Conservation (phyloP, 176 grass and related monocot genomes). For the Triticum monococcum region DNA sequence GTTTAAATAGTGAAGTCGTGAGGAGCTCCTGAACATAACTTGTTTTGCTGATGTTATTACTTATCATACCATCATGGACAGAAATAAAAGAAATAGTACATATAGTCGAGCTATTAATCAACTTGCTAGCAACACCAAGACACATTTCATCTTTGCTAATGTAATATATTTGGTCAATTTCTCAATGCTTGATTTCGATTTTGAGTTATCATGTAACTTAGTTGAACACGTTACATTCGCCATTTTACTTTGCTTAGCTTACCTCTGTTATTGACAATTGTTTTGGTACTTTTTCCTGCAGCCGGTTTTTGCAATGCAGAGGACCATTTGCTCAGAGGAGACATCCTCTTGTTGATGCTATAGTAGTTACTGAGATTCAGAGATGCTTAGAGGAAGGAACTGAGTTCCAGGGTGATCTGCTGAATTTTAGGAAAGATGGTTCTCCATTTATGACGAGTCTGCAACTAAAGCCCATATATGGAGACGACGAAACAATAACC, state of each 20-base stretch:
- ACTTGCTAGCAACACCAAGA: background rate
- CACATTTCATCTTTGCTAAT: background rate
- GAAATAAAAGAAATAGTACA: background rate
- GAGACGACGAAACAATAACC: conserved; percentile 76
- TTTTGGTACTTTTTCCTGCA: conserved; percentile 31
- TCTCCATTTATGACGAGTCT: conserved; percentile 73
- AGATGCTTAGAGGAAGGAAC: conserved; percentile 68
- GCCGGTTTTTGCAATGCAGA: conserved; percentile 92
- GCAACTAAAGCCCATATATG: conserved; percentile 72
- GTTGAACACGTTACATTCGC: background rate
- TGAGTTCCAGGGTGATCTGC: conserved; percentile 79
- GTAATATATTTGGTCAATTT: background rate
- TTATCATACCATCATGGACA: background rate
- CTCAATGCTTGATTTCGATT: background rate
- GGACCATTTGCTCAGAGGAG: conserved; percentile 79
- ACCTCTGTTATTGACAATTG: background rate
- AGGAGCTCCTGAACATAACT: background rate
- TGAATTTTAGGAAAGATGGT: conserved; percentile 95
- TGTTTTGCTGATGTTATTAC: conserved; percentile 1
- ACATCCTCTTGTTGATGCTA: conserved; percentile 85
- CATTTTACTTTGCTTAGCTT: conserved; percentile 10
- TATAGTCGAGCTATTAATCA: background rate
- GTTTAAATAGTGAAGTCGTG: background rate
- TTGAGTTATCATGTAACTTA: conserved; percentile 1
- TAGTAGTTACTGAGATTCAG: conserved; percentile 69